Conservation (phyloP, 1,284 basidiomycete genomes). For the Ustilago xerochloae region DNA sequence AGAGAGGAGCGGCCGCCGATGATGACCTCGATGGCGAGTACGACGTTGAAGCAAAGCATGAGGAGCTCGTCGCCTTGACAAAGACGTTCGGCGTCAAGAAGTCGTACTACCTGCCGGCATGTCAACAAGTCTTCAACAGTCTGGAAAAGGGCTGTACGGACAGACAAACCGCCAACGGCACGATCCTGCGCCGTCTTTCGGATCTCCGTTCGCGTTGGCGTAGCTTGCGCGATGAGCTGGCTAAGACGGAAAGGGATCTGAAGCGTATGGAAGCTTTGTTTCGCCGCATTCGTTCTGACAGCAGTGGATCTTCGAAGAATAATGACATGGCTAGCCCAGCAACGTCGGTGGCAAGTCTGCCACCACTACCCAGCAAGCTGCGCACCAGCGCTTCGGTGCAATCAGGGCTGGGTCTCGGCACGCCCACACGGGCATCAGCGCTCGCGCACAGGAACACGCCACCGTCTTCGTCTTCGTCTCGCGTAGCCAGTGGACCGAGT, state of each 20-base stretch:
- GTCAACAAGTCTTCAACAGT: constrained; percentile 88
- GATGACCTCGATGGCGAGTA: constrained; percentile 34
- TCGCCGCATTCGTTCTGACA: constrained; percentile 34
- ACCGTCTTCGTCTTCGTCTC: constrained; percentile 18
- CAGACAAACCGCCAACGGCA: constrained; percentile 91
- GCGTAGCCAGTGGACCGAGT: constrained; percentile 39
- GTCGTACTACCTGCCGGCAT: constrained; percentile 89
- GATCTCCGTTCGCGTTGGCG: constrained; percentile 87
- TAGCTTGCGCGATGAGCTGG: constrained; percentile 79
- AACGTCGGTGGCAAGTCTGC: constrained; percentile 29
- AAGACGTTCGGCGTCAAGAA: constrained; percentile 57
- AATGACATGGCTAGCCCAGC: constrained; percentile 37
- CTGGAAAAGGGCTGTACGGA: constrained; percentile 91
- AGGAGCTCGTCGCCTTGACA: constrained; percentile 42
- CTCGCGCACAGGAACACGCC: constrained; percentile 14
- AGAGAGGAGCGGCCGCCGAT: constrained; percentile 9
- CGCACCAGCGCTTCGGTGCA: constrained; percentile 33
- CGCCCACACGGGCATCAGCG: constrained; percentile 29
- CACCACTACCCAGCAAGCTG: constrained; percentile 22
- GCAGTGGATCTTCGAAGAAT: constrained; percentile 29
- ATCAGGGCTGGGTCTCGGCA: constrained; percentile 39
- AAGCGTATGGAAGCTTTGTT: constrained; percentile 77
- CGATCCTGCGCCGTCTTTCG: constrained; percentile 84
- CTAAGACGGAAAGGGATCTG: constrained; percentile 84
- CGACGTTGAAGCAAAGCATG: constrained; percentile 38